Conservation (phyloP, 1,139 yeast genomes). For the Suhomyces bolitotheri region DNA sequence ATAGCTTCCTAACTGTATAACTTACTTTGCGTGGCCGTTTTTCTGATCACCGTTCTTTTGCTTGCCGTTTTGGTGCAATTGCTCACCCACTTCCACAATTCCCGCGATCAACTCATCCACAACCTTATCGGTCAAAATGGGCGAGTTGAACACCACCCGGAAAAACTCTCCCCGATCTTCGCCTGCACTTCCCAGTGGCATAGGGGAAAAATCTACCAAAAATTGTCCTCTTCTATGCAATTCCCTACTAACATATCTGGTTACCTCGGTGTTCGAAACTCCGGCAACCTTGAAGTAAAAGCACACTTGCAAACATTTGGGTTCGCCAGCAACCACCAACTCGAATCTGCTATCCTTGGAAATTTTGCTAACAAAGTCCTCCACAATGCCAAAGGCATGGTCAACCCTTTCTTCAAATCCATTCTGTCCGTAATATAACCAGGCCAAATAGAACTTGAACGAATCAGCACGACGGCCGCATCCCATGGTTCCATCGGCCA, state of each 20-base stretch:
- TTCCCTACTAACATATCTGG: constrained; percentile 62
- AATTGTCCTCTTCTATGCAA: constrained; percentile 65
- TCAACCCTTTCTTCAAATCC: constrained; percentile 63
- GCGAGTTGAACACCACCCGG: constrained; percentile 82
- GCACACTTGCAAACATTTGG: constrained; percentile 83
- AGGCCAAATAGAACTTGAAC: constrained; percentile 72
- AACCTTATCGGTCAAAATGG: constrained; percentile 45
- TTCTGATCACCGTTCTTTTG: no score
- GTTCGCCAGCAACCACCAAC: constrained; percentile 50
- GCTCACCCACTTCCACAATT: constrained; percentile 21
- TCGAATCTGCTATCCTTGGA: constrained; percentile 42
- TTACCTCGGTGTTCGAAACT: constrained; percentile 51
- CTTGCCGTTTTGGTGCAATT: no score
- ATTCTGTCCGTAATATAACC: constrained; percentile 74
- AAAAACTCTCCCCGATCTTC: constrained; percentile 72
- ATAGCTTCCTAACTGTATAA: no score
- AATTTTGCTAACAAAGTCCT: constrained; percentile 55
- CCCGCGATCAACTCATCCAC: constrained; percentile 41
- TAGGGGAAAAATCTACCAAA: constrained; percentile 81
- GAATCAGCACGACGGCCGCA: constrained; percentile 89
- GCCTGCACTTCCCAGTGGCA: constrained; percentile 39
- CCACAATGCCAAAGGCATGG: constrained; percentile 68
- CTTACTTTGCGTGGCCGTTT: no score
- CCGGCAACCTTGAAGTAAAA: constrained; percentile 64
- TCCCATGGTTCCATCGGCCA: constrained; percentile 92